Evolutionary conservation across 1,284 basidiomycete species (phyloP), one percentile per base, ranked within the genome.

Genomic region (Meripilus lineatus): DNA sequence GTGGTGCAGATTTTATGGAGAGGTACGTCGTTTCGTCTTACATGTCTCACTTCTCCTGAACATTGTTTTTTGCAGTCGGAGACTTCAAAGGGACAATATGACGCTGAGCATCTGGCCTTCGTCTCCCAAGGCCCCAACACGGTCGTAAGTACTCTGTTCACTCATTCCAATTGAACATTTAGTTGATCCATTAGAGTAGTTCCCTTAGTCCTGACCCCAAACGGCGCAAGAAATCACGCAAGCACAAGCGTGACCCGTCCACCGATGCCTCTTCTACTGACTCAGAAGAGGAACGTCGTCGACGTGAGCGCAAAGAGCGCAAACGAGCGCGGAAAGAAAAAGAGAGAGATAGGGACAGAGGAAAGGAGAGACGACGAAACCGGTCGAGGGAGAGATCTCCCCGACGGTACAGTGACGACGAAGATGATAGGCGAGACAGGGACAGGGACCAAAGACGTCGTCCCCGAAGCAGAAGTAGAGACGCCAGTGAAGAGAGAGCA

Each of bases 91-190:
- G 42, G 83, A 86, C 50, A 70, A 59, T 2, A 81, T 69, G 10
- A 74, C 73, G 4, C 61, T 87, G 2, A 77, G 77, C 51, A 74
- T 93, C 39, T 96, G 93, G 93, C 93, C 93, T 0, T 65, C 79
- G 1, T 94, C 92, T 3, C 93, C 93, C 0, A 84, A 85, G 53
- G 77, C 73, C 21, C 76, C 79, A 42, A 65, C 71, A 40, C 72
- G 79, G 44, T 52, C 76, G 85, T 89, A 67, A 40, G 84, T 72
- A 38, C 17, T 43, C 36, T 20, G 17, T 14, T 22, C 20, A 28
- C 10, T 30, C 8, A 34, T 44, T 35, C 4, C 21, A 26, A 42
- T 40, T 17, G 39, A 33, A 38, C 7, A 23, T 26, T 40, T 38
- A 44, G 32, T 45, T 7, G 17, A 40, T 25, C 5, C 23, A 30